Base-by-base conservation (phyloP, 164 flowering plant species). In the Macadamia integrifolia region DNA sequence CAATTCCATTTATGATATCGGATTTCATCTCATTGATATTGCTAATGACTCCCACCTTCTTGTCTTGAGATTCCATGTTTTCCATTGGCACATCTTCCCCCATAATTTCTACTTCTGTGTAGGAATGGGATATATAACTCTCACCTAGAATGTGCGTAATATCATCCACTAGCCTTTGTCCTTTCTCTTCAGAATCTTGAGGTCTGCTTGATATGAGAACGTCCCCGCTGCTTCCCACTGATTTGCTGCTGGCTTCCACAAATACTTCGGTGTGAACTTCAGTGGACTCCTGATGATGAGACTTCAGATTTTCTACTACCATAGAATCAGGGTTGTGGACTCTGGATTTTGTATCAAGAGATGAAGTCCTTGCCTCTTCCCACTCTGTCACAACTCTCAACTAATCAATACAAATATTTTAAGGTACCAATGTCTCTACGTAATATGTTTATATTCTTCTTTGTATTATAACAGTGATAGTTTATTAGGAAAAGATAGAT, bases 351-450 rank as follows among this genome's bases (percentile, higher is more conserved):
- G 57, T 1, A 14, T 53, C 57, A 12, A 53, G 3, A 53, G 15
- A 53, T 53, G 57, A 53, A 53, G 1, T 53, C 57, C 57, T 17
- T 53, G 17, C 17, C n/a, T 14, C 0, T 53, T 53, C 75, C 62
- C 63, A 57, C 49, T 77, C 83, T 77, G 80, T 69, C 48, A 29
- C 64, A 73, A 60, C 11, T 57, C 31, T 32, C 40, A 46, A 53
- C 18, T 69, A 65, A 69, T 63, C 56, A 79, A 46, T 65, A 53
- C 18, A 42, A 28, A 42, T 49, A 28, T 43, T 11, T 61, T 14
- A 64, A 65, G 50, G 1, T 63, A n/a, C 57, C 28, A 29, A n/a
- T 56, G 53, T 30, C 6, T 70, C 6, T 70, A 52, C 18, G 29
- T 70, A 52, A 52, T 17, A 14, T 17, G 1, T 1, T 15, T 30